These are phyloP conservation scores for Sisymbrium altissimum DNA, from an alignment of 345 rosid species.

Conservation along the genomic window DNA sequence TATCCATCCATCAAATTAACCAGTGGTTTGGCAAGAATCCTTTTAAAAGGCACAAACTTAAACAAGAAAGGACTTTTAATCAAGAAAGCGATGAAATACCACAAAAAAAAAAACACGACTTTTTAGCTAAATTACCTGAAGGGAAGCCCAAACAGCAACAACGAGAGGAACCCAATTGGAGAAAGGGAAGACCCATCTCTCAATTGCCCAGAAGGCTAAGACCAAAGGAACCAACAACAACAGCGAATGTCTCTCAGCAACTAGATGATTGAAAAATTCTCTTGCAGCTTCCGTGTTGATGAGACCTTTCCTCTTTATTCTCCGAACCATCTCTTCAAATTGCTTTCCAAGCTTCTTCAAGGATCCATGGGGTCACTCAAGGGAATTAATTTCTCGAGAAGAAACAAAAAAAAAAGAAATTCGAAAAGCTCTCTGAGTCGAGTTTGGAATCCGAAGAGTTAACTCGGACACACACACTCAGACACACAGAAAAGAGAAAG, in stretches of 20 bases:
- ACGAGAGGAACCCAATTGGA: conserved; percentile 92
- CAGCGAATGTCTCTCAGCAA: conserved; percentile 58
- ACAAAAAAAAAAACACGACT: neutral
- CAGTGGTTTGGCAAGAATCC: conserved; percentile 7
- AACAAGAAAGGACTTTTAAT: neutral
- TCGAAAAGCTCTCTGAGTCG: neutral
- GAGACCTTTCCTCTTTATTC: conserved; percentile 39
- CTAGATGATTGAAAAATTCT: conserved; percentile 54
- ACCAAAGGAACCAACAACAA: conserved; percentile 58
- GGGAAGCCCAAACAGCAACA: conserved; percentile 85
- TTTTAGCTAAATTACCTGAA: conserved; percentile 49
- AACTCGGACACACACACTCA: neutral
- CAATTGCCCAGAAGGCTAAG: conserved; percentile 66
- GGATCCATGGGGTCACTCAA: conserved; percentile 19
- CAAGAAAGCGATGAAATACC: neutral
- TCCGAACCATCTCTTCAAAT: conserved; percentile 44
- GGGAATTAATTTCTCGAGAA: neutral
- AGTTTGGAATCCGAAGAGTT: conserved; percentile 14
- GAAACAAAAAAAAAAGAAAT: neutral
- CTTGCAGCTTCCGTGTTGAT: conserved; percentile 41
- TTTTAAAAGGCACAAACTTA: neutral
- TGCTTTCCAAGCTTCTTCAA: conserved; percentile 20
- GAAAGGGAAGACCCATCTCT: conserved; percentile 85
- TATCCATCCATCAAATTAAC: neutral
- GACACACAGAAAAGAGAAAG: neutral